Evolutionary conservation across 345 rosid genomes (phyloP), one percentile per base, ranked within the genome.

Genomic region (Dipteronia dyeriana): DNA sequence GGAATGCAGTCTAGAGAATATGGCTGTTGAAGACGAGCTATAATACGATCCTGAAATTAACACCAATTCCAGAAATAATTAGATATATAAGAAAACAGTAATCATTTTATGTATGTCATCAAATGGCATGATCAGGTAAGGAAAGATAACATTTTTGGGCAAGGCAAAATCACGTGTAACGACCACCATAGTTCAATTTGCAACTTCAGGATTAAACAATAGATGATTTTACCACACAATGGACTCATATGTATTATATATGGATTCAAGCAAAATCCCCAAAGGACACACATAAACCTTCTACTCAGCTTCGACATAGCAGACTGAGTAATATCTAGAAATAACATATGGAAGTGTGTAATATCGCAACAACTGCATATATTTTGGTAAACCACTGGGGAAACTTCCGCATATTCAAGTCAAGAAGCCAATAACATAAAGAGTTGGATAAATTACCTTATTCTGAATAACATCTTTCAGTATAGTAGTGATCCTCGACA

Each of bases 1-100:
- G 99, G 99, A 85, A 97, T 97, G 82, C 99, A 97, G 77, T 97
- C 98, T 43, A 97, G 85, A 0, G 99, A 97, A 85, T 97, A 97
- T 16, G 98, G 97, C 80, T 97, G 99, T 82, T 92, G 99, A 69
- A 97, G 96, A 75, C 99, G 97, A 81, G 98, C 94, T 81, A 97
- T 94, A 79, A 97, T 97, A 49, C 97, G 97, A 76, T 97, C 98
- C 98, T 97, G 87, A 75, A 56, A 83, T 77, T 23, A 78, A 68
- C 17, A 70, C 25, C 29, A 73, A 64, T 69, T 17, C n/a, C 38
- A 66, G 5, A 29, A 17, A 61, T 39, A 76, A 73, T 51, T 6
- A 7, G 20, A 29, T 49, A 54, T 1, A 71, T 3, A 6, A 60
- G 47, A 67, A 70, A 51, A 66, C 9, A n/a, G 8, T 57, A 65